Percentiles rank a stretch among this genome's conserved stretches.
These are phyloP conservation scores for Talaromyces sp. DNA, from an alignment of 2,329 filamentous ascomycete genomes.

Conservation along the genomic window DNA sequence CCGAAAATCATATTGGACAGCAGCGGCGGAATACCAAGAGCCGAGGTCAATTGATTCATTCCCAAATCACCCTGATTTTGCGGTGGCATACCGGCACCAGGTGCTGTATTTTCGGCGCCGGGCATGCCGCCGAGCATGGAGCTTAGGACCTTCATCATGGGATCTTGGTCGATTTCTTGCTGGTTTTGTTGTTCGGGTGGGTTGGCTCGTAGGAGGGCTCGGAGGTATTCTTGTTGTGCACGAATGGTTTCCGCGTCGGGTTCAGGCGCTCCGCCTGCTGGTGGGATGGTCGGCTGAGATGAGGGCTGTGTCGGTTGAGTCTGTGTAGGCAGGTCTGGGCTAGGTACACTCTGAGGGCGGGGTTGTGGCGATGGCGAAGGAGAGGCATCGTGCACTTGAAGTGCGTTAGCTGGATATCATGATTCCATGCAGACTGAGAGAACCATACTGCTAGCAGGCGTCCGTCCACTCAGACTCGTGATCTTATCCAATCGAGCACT, in stretches of 20 bases:
- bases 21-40: conserved; percentile 43
- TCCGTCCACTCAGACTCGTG: conserved; percentile 55
- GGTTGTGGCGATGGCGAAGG: conserved; percentile 11
- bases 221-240: conserved; percentile 23
- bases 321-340: conserved; percentile 23
- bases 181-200: conserved; percentile 22
- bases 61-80: conserved; percentile 20
- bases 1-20: conserved; percentile 38
- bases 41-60: conserved; percentile 34
- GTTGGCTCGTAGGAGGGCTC: conserved; percentile 24
- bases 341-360: conserved; percentile 21
- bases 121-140: conserved; percentile 34
- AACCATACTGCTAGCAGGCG: conserved; percentile 37
- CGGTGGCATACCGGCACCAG: conserved; percentile 17
- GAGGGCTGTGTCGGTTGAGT: conserved; percentile 26
- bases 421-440: neutral
- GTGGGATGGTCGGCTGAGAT: conserved; percentile 1
- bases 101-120: conserved; percentile 18
- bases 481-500: conserved; percentile 60
- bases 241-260: conserved; percentile 33
- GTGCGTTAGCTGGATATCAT: neutral
- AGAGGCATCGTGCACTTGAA: conserved; percentile 11
- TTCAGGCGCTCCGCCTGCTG: conserved; percentile 23
- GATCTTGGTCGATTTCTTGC: conserved; percentile 29
- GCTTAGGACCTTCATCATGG: conserved; percentile 36